A percentile compares a stretch with the other conserved stretches of the same genome.
These are phyloP conservation scores for Eucalyptus sideroxylon DNA, from an alignment of 345 rosid genomes.

Conservation along the genomic window DNA sequence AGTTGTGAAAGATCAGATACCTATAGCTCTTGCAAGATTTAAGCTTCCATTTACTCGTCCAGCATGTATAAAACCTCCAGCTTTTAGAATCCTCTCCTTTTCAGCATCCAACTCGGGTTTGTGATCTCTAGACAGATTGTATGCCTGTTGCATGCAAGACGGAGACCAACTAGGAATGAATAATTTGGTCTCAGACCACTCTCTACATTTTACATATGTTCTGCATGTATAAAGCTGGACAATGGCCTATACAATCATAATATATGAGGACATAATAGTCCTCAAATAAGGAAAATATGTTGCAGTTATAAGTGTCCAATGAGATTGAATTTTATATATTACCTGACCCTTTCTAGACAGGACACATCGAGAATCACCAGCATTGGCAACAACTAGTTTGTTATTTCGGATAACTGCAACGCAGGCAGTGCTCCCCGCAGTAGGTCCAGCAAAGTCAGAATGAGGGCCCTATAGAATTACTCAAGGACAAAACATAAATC, in stretches of 20 bases:
- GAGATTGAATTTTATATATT: not conserved
- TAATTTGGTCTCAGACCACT: not conserved
- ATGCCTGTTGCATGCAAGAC: conserved; percentile 29
- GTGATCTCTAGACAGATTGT: conserved; percentile 91
- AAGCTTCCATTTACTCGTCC: conserved; percentile 93
- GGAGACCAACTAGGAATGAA: not conserved
- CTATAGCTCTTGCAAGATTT: conserved; percentile 97
- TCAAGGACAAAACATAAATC: not conserved
- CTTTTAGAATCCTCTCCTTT: conserved; percentile 88
- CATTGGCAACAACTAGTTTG: conserved; percentile 79
- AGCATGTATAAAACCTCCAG: conserved; percentile 95
- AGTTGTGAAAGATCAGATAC: conserved; percentile 10
- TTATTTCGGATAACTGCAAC: conserved; percentile 62
- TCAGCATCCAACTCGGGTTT: conserved; percentile 94
- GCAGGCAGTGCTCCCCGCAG: conserved; percentile 85
- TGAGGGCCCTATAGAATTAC: conserved; percentile 63
- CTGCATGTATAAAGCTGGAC: not conserved
- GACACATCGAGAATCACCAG: conserved; percentile 97
- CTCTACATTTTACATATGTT: not conserved
- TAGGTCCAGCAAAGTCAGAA: conserved; percentile 90
- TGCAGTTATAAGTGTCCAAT: not conserved
- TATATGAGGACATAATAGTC: not conserved
- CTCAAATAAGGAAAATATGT: not conserved
- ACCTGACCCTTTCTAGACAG: conserved; percentile 95
- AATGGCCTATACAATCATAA: not conserved